Percentiles rank a stretch among this genome's conserved stretches.
phyloP scores from a whole-genome alignment of 169 alveolate genomes.

The Plasmodium relictum region DNA sequence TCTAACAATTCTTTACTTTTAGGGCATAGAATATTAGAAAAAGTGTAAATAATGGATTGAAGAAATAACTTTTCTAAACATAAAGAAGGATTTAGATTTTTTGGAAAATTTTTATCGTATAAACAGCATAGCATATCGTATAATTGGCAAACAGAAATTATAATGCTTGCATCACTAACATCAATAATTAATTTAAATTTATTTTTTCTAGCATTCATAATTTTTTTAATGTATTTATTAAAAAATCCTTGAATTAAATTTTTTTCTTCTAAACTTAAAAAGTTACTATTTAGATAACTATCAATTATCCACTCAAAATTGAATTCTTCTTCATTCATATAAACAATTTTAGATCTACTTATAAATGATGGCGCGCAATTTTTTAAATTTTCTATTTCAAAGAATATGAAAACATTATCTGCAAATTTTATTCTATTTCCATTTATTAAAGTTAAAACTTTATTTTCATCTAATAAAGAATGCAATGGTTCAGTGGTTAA shows the following conservation, averaged over 20 bases:
- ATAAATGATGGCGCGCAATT: constrained; percentile 98
- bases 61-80: constrained; percentile 76
- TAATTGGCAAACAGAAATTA: constrained; percentile 70
- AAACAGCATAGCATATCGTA: constrained; percentile 75
- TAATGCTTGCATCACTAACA: constrained; percentile 73
- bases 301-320: constrained; percentile 79
- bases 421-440: constrained; percentile 97
- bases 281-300: constrained; percentile 54
- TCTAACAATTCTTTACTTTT: constrained; percentile 62
- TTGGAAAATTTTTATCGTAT: constrained; percentile 74
- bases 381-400: constrained; percentile 95
- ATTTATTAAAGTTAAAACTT: constrained; percentile 95
- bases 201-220: constrained; percentile 70
- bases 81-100: constrained; percentile 59
- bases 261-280: constrained; percentile 46
- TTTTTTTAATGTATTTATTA: constrained; percentile 70
- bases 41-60: constrained; percentile 65
- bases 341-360: constrained; percentile 98
- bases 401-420: constrained; percentile 86
- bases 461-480: constrained; percentile 98
- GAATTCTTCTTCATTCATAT: constrained; percentile 95
- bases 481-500: constrained; percentile 99
- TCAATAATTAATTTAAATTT: constrained; percentile 67
- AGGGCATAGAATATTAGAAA: constrained; percentile 67
- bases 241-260: constrained; percentile 74